Base-by-base conservation (phyloP, 495 filamentous ascomycete genomes). In the Penicillium maclennaniae region DNA sequence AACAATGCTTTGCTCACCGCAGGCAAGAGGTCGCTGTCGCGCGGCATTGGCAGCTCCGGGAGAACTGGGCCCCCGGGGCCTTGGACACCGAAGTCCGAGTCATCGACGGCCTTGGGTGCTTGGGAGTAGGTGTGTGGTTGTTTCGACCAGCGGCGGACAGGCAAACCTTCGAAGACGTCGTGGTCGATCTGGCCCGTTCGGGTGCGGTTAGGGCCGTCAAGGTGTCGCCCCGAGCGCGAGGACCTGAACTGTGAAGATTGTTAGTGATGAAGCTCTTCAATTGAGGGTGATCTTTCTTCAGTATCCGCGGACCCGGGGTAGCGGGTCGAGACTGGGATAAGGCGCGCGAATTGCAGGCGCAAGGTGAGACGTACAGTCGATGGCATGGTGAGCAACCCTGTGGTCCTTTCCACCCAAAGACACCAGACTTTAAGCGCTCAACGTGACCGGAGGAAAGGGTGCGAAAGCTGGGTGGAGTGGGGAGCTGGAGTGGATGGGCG, bases 101-200 rank as follows among this genome's bases (percentile, higher is more conserved):
- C 76, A 17, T 85, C 83, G 23, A 20, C 16, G n/a, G 78, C 66
- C 19, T 82, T 82, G 0, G 78, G 75, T 0, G 83, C 81, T 43
- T 88, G 83, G 46, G 83, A 87, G 56, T 95, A 70, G 34, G 77
- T 87, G 26, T 92, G 82, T 69, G 71, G 75, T 61, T 86, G 81
- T 49, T 83, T 82, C 52, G 86, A 82, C 90, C 92, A 98, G 78
- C 95, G 89, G 52, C 92, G 87, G 43, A 98, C 84, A 17, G 93
- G 93, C 6, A 98, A 78, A 41, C 93, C 91, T 70, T 97, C 92
- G 55, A 96, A 93, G 60, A 97, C 84, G 76, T 98, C 95, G 66
- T 96, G 90, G 61, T 97, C 93, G 41, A 87, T 82, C 64, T 87
- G 85, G 48, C 88, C 84, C 43, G 86, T 86, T 61, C 88, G 81